Conservation (phyloP, 768 basidiomycete species). For the Russula sp. region DNA sequence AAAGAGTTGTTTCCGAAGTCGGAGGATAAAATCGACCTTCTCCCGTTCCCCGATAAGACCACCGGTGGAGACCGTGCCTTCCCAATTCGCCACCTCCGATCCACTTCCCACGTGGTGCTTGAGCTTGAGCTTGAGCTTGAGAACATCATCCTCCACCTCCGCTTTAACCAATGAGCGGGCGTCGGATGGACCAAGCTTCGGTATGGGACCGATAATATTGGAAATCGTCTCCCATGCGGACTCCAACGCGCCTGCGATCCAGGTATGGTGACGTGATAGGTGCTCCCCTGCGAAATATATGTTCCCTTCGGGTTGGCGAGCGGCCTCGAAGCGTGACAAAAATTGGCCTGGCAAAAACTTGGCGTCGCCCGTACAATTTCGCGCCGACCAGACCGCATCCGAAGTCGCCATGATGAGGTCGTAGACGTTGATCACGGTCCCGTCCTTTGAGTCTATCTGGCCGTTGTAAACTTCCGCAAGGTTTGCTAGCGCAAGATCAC, state of each 20-base stretch:
- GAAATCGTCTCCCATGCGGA: slow-evolving; percentile 25
- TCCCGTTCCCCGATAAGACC: not conserved
- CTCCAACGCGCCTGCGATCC: slow-evolving; percentile 35
- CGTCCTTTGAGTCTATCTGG: slow-evolving; percentile 19
- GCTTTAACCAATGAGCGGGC: not conserved
- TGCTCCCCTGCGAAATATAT: slow-evolving; percentile 36
- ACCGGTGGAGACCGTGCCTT: not conserved
- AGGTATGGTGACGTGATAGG: slow-evolving; percentile 35
- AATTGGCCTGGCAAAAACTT: slow-evolving; percentile 37
- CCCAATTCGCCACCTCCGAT: not conserved
- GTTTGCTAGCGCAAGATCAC: slow-evolving; percentile 30
- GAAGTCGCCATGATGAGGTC: slow-evolving; percentile 31
- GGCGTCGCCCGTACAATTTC: slow-evolving; percentile 34
- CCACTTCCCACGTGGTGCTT: too few species aligned
- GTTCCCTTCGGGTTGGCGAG: slow-evolving; percentile 31
- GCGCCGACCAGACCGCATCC: slow-evolving; percentile 33
- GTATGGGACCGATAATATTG: slow-evolving; percentile 14
- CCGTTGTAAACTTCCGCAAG: slow-evolving; percentile 31
- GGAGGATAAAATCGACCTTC: slow-evolving; percentile 2
- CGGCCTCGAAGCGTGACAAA: slow-evolving; percentile 29
- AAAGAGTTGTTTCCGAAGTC: not conserved
- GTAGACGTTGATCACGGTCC: slow-evolving; percentile 28
- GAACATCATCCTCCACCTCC: not conserved
- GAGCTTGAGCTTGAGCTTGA: too few species aligned
- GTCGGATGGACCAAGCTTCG: slow-evolving; percentile 7